Conservation (phyloP, 2,329 filamentous ascomycete genomes). For the Aspergillus aculeatinus region DNA sequence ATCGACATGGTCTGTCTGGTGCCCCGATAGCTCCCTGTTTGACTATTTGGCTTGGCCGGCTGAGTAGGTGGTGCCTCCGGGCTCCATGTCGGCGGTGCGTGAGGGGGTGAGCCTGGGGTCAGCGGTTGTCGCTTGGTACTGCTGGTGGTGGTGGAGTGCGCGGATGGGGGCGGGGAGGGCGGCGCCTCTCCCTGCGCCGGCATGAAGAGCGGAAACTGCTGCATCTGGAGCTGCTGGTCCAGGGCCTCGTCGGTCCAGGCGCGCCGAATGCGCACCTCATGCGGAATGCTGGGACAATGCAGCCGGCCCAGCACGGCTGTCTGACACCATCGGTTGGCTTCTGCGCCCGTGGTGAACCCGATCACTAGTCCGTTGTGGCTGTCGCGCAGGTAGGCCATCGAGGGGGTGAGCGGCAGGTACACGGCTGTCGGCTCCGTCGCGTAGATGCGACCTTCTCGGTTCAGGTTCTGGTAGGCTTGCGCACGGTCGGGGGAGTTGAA, state of each 20-base stretch:
- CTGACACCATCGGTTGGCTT: not conserved
- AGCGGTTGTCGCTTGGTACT: too few relatives aligned
- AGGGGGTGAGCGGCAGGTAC: not conserved
- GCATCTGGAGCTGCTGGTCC: not conserved
- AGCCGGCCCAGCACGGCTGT: not conserved
- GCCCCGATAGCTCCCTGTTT: not conserved
- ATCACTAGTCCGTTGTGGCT: not conserved
- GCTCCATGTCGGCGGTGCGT: not conserved
- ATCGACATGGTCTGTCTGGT: not conserved
- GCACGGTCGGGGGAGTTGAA: slow-evolving; percentile 3
- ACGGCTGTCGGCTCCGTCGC: not conserved
- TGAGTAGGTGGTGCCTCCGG: not conserved
- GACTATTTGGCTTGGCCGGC: not conserved
- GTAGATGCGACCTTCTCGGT: slow-evolving; percentile 10
- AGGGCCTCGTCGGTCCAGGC: slow-evolving; percentile 1
- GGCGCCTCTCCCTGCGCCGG: not conserved
- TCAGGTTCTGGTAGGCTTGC: slow-evolving; percentile 1
- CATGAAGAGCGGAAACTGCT: not conserved
- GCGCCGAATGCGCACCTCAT: not conserved
- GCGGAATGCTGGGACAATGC: not conserved
- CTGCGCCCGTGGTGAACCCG: not conserved
- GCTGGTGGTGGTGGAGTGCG: too few relatives aligned
- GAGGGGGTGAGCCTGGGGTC: not conserved
- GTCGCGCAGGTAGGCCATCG: slow-evolving; percentile 5
- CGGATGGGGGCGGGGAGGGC: not conserved